Evolutionary conservation across 129 eudicot species (phyloP), one percentile per base, ranked within the genome.

Genomic region (Flaveria trinervia): DNA sequence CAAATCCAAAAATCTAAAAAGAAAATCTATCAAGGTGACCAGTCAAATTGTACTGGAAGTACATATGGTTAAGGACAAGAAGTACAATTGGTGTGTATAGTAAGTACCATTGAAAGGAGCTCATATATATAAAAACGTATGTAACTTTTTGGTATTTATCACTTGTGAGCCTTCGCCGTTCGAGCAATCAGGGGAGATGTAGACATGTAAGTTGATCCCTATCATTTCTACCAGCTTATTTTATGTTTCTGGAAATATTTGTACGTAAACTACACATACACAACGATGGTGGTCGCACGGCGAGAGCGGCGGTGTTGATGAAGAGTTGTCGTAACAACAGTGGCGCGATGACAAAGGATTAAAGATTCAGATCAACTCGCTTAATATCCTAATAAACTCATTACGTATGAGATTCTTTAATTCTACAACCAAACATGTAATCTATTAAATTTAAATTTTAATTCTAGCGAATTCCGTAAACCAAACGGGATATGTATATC

Each of bases 11-110:
- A 51, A 36, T 36, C 41, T 36, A 20, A 22, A 2, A 57, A 57
- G 20, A 11, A 57, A 12, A 14, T 8, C 4, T 3, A 4, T 1
- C 18, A 54, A 16, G 7, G 8, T 72, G 65, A 54, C 41, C 20
- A 55, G 77, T 22, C 18, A 33, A 36, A 55, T 18, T 54, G 33
- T 26, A 39, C 28, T 1, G 41, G 57, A 73, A 73, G 78, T 59
- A 73, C 78, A 59, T 59, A 57, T 41, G 55, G 77, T 56, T 13
- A 57, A 73, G 45, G 44, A 4, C 26, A 46, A 48, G 43, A 71
- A 71, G 78, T 74, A 74, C 78, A 73, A 44, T 9, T 20, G 23
- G 39, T 57, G 59, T 57, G 57, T 57, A 17, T 57, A 59, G 78
- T 73, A 73, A n/a, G n/a, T n/a, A n/a, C 70, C 39, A 73, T 64